Conservation (phyloP, 202 grass and related monocot genomes). For the Panicum hallii region DNA sequence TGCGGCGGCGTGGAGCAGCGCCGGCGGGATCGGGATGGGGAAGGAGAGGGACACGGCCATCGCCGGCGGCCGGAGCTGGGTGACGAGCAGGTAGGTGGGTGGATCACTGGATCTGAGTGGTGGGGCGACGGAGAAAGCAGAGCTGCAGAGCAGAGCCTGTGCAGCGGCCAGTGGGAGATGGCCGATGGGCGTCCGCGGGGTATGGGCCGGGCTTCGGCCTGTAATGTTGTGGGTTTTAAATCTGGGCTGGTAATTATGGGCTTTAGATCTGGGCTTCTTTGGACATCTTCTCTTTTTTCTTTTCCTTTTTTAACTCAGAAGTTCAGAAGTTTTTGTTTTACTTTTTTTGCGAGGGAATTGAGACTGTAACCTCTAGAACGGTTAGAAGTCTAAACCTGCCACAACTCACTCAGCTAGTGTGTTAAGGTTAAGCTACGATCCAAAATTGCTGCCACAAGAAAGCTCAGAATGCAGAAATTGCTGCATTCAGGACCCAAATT, state of each 20-base stretch:
- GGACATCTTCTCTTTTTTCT: not conserved
- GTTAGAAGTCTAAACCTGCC: not conserved
- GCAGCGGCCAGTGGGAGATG: not conserved
- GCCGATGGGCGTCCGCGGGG: not conserved
- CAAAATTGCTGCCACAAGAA: too few species aligned
- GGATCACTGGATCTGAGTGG: conserved; percentile 54
- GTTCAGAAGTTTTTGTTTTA: not conserved
- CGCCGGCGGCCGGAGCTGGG: conserved; percentile 40
- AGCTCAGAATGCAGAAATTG: not conserved
- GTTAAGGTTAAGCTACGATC: not conserved
- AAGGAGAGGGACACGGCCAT: conserved; percentile 44
- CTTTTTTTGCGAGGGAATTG: not conserved
- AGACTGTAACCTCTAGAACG: too few species aligned
- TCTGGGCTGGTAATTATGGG: not conserved
- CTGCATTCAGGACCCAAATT: not conserved
- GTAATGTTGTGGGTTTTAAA: not conserved
- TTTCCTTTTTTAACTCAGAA: too few species aligned
- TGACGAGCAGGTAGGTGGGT: not conserved
- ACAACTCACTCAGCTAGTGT: not conserved
- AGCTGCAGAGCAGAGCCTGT: not conserved
- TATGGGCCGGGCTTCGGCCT: not conserved
- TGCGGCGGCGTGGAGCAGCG: conserved; percentile 25
- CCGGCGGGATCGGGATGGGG: conserved; percentile 36
- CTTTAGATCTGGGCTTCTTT: not conserved
- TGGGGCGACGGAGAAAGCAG: too few species aligned